Evolutionary conservation across 2,329 filamentous ascomycete species (phyloP).

Genomic region (Talaromyces sp.): DNA sequence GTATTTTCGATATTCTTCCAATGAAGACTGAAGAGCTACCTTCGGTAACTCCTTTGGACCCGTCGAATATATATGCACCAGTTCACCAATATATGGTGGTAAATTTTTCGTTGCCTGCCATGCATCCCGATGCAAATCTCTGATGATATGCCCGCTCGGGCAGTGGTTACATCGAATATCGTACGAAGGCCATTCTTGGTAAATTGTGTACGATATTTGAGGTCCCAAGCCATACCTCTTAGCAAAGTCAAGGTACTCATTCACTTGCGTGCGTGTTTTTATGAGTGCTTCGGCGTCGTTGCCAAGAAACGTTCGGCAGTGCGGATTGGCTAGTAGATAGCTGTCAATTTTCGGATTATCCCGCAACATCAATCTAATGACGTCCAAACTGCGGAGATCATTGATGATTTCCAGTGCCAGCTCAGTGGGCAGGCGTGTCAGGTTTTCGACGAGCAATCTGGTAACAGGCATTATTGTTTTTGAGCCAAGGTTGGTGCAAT

Average conservation of each 20-base stretch:
- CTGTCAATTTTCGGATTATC: slow-evolving; percentile 10
- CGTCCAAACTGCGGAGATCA: slow-evolving; percentile 23
- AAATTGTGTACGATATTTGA: too few species aligned
- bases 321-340: slow-evolving; percentile 10
- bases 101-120: background rate
- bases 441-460: background rate
- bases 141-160: too few species aligned
- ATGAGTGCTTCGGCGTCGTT: background rate
- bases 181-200: too few species aligned
- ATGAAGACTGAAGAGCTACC: slow-evolving; percentile 11
- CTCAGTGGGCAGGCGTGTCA: slow-evolving; percentile 19
- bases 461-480: background rate
- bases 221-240: too few species aligned
- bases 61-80: background rate
- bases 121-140: background rate
- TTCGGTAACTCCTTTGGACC: background rate
- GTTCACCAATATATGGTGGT: too few species aligned
- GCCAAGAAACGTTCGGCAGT: slow-evolving; percentile 8
- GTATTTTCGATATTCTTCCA: background rate
- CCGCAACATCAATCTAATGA: slow-evolving; percentile 16
- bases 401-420: slow-evolving; percentile 24
- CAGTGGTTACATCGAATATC: too few species aligned
- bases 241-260: background rate
- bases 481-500: too few species aligned
- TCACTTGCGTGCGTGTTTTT: background rate